Conservation (phyloP, 805 yeast genomes). For the Zygotorulaspora danielsina region DNA sequence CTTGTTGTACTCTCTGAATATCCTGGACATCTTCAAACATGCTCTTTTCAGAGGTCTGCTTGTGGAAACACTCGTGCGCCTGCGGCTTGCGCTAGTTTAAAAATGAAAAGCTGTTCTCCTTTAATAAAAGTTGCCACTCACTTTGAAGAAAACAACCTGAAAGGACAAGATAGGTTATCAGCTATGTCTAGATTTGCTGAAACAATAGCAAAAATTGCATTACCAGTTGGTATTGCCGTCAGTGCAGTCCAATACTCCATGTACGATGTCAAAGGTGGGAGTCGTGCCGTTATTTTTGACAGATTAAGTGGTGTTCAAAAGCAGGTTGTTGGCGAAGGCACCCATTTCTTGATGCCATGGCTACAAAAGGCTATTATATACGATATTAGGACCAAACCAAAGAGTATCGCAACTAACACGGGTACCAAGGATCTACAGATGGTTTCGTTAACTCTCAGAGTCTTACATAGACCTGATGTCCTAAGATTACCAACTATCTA, state of each 20-base stretch:
- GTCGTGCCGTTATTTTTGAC: constrained; percentile 93
- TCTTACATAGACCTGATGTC: constrained; percentile 91
- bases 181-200: constrained; percentile 24
- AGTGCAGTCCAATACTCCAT: constrained; percentile 76
- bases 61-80: too few relatives aligned
- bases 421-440: constrained; percentile 97
- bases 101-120: too few relatives aligned
- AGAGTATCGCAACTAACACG: constrained; percentile 88
- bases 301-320: constrained; percentile 83
- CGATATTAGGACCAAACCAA: constrained; percentile 94
- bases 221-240: constrained; percentile 66
- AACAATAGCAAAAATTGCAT: constrained; percentile 45
- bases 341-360: constrained; percentile 96
- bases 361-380: constrained; percentile 83
- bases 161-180: not conserved
- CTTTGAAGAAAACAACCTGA: not conserved
- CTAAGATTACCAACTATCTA: constrained; percentile 75
- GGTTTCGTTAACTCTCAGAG: constrained; percentile 89
- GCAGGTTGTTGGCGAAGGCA: constrained; percentile 91
- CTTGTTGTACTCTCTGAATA: constrained; percentile 20
- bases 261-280: constrained; percentile 94
- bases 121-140: constrained; percentile 3
- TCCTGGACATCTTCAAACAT: constrained; percentile 20
- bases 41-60: too few relatives aligned
- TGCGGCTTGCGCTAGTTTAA: too few relatives aligned